Evolutionary conservation across 805 yeast species (phyloP).

Genomic region (Sungouiozyma ichnusensis): DNA sequence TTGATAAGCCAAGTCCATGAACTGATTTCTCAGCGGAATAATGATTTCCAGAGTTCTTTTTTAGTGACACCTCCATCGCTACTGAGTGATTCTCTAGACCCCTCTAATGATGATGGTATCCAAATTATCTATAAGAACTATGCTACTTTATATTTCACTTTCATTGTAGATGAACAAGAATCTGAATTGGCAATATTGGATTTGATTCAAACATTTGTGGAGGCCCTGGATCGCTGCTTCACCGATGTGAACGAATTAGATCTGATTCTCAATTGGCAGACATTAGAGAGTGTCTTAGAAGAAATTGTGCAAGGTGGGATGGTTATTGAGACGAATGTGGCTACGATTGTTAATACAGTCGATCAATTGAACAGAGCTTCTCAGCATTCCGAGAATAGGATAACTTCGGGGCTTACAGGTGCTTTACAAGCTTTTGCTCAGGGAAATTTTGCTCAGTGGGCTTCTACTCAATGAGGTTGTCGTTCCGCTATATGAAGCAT

Average conservation of each 20-base stretch:
- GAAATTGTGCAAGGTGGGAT: constrained; percentile 96
- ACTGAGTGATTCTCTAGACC: constrained; percentile 38
- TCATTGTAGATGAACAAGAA: constrained; percentile 92
- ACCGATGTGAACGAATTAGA: constrained; percentile 92
- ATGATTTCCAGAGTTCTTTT: constrained; percentile 71
- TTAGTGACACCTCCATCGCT: constrained; percentile 75
- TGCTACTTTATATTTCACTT: constrained; percentile 92
- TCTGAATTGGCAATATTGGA: constrained; percentile 89
- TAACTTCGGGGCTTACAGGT: constrained; percentile 19
- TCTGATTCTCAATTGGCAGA: constrained; percentile 98
- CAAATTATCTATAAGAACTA: constrained; percentile 89
- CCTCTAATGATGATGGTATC: constrained; percentile 37
- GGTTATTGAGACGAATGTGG: constrained; percentile 88
- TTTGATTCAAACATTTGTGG: constrained; percentile 92
- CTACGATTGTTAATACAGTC: constrained; percentile 67
- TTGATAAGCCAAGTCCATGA: constrained; percentile 75
- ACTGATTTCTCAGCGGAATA: constrained; percentile 56
- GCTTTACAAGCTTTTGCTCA: constrained; percentile 27
- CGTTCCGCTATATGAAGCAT: background rate
- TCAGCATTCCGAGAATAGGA: constrained; percentile 15
- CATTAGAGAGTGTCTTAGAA: constrained; percentile 77
- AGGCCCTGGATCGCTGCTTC: constrained; percentile 86
- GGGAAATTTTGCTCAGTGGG: constrained; percentile 29
- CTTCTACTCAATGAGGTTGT: constrained; percentile 25
- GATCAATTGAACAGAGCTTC: constrained; percentile 39